Evolutionary conservation across 345 rosid species (phyloP).

Genomic region (Barbarea vulgaris): DNA sequence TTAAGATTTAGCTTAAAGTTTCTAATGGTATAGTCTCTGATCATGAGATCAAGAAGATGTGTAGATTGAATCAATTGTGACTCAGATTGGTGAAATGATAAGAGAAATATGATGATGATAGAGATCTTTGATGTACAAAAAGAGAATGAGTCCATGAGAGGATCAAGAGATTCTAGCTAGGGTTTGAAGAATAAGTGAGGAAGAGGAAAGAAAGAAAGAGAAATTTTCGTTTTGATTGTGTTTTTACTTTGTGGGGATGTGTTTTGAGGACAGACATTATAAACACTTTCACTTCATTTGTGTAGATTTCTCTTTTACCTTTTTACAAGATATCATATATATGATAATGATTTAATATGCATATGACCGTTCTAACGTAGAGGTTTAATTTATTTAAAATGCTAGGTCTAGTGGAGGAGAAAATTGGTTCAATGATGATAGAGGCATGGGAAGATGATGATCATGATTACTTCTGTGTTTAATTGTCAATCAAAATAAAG

Average conservation of each 20-base stretch:
- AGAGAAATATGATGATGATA: constrained; percentile 25
- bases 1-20: constrained; percentile 51
- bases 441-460: constrained; percentile 40
- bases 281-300: constrained; percentile 32
- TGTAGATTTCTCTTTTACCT: constrained; percentile 29
- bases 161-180: constrained; percentile 11
- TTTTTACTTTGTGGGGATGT: constrained; percentile 27
- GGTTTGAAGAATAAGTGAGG: constrained; percentile 29
- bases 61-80: constrained; percentile 60
- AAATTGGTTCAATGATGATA: constrained; percentile 40
- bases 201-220: constrained; percentile 25
- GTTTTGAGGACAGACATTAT: constrained; percentile 28
- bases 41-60: constrained; percentile 67
- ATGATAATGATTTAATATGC: constrained; percentile 10
- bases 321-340: constrained; percentile 15
- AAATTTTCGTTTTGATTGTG: background rate
- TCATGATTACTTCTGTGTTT: constrained; percentile 35
- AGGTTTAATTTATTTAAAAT: constrained; percentile 1
- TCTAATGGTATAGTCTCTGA: constrained; percentile 71
- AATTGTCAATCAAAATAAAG: constrained; percentile 7
- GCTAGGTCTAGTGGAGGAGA: constrained; percentile 28
- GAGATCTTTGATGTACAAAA: constrained; percentile 7
- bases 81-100: constrained; percentile 37
- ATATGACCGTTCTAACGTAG: constrained; percentile 36
- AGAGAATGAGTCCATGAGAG: constrained; percentile 37